Base-by-base conservation (phyloP, 1,284 basidiomycete genomes). In the Sporisorium graminicola region DNA sequence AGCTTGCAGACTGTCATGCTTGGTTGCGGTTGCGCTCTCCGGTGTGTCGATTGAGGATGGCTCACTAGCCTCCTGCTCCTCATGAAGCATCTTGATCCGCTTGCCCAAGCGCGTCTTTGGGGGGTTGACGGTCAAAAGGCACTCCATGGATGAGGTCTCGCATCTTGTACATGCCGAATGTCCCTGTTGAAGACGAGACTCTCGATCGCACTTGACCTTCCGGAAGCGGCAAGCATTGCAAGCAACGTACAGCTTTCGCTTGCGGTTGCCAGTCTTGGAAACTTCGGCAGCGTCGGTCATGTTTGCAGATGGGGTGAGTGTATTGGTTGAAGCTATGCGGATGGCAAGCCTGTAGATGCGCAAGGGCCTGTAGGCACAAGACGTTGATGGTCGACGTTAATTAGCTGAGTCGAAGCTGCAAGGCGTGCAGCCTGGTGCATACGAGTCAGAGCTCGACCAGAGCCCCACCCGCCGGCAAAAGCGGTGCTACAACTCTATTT, bases 151-250 rank as follows among this genome's bases (percentile, higher is more conserved):
- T 1, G 59, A 22, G 12, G 14, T 55, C 16, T 57, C 71, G 35
- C 71, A 74, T 27, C 62, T 69, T 18, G 61, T 61, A 44, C 71
- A 74, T 13, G 61, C 1, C 24, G 56, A 40, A 35, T 29, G 37
- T 18, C 65, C 71, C 47, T 59, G 58, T 33, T 74, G 65, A 7
- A 74, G 53, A 24, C 71, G 71, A 8, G 50, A 40, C 35, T 69
- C 62, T 20, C 71, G 58, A 26, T 74, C 71, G 43, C 71, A 74
- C 40, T 74, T 74, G 65, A 69, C 71, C 47, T 74, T 74, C 9
- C 71, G 60, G 49, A 68, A 74, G 43, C 71, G 65, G 20, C 71
- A 74, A 12, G 71, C 71, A 35, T 74, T 64, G 62, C 71, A 74
- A 24, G 71, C 65, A 14, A 74, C 43, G 40, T 61, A 68, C 9